These are phyloP conservation scores for Ligustrum vulgare DNA, from an alignment of 257 asterid genomes.

Conservation along the genomic window DNA sequence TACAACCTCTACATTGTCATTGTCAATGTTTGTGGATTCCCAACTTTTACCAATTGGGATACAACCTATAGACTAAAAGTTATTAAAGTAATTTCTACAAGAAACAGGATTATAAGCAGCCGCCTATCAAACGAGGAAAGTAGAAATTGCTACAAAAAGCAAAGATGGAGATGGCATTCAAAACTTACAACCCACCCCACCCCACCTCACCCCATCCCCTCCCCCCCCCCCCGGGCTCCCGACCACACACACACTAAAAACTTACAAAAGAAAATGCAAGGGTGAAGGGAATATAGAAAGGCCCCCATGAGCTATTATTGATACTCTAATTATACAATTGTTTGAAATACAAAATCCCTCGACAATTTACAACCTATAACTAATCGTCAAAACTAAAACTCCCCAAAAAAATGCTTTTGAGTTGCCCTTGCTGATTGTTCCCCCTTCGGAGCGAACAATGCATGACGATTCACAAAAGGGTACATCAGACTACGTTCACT, in stretches of 20 bases:
- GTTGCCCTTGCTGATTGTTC: conserved; percentile 35
- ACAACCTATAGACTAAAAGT: too few species aligned
- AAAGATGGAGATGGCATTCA: background rate
- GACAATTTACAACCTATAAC: conserved; percentile 34
- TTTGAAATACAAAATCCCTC: conserved; percentile 31
- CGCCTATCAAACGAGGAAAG: too few species aligned
- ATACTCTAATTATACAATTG: conserved; percentile 31
- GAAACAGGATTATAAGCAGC: too few species aligned
- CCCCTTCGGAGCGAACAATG: conserved; percentile 28
- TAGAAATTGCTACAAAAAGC: background rate
- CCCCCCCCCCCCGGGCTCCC: too few species aligned
- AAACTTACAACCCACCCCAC: background rate
- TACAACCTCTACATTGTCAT: too few species aligned
- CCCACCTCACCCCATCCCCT: too few species aligned
- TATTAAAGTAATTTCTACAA: too few species aligned
- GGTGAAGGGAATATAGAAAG: background rate
- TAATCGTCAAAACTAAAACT: conserved; percentile 40
- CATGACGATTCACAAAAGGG: conserved; percentile 20
- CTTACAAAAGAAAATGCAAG: background rate
- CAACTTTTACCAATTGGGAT: too few species aligned
- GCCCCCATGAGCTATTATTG: conserved; percentile 20
- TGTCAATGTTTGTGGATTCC: too few species aligned
- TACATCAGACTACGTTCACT: conserved; percentile 24
- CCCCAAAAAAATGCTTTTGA: conserved; percentile 36
- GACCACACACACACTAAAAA: too few species aligned